Percentiles rank a stretch among this genome's conserved stretches.
Evolutionary conservation across 352 stramenopile genomes (phyloP).

Genomic region (Globisporangium radiosum): DNA sequence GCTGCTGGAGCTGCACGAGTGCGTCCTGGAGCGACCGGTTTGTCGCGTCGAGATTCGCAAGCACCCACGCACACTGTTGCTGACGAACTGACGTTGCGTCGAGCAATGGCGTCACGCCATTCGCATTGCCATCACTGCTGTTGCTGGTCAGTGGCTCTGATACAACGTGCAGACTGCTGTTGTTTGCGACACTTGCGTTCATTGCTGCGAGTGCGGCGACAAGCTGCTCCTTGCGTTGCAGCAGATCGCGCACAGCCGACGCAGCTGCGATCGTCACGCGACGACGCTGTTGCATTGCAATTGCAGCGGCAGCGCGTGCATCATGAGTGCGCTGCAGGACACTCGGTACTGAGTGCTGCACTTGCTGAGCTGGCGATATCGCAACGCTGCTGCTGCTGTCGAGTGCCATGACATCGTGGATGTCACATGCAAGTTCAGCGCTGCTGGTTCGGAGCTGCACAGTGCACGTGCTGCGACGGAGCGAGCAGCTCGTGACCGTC

Average conservation of each 20-base stretch:
- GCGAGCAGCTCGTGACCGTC: constrained; percentile 6
- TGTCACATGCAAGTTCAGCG: constrained; percentile 16
- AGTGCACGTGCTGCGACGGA: constrained; percentile 23
- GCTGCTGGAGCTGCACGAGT: constrained; percentile 54
- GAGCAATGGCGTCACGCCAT: constrained; percentile 14
- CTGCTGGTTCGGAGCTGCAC: constrained; percentile 15
- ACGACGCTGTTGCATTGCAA: constrained; percentile 10
- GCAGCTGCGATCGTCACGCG: constrained; percentile 37
- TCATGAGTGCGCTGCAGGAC: background rate
- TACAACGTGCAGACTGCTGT: background rate
- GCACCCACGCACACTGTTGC: constrained; percentile 60
- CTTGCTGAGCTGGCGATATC: constrained; percentile 7
- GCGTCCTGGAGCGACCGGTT: constrained; percentile 50
- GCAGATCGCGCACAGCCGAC: constrained; percentile 43
- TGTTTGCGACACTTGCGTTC: constrained; percentile 24
- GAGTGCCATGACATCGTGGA: constrained; percentile 57
- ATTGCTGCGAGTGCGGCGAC: constrained; percentile 36
- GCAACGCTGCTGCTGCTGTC: constrained; percentile 7
- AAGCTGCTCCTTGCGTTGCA: constrained; percentile 73
- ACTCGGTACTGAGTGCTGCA: background rate
- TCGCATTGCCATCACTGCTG: constrained; percentile 13
- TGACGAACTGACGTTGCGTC: constrained; percentile 32
- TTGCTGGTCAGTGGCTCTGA: constrained; percentile 6
- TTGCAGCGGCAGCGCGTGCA: background rate
- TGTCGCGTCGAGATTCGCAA: constrained; percentile 57